Conservation (phyloP, 768 basidiomycete species). For the Ramaria rubella region DNA sequence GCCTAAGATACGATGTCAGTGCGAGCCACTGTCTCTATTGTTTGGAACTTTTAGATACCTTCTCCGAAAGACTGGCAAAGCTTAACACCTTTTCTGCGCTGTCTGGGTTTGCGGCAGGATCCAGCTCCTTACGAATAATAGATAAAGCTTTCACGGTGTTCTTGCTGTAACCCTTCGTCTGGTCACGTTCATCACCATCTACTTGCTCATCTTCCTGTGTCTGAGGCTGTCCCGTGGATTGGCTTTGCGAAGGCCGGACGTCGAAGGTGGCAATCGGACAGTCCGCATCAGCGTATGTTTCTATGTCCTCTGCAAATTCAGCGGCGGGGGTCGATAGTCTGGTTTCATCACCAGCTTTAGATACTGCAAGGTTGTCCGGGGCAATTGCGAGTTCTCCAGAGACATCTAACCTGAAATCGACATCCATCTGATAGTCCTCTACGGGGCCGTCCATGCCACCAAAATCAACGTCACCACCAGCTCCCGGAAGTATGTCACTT, state of each 20-base stretch:
- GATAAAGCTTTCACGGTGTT: slow-evolving; percentile 82
- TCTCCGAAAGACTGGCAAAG: slow-evolving; percentile 73
- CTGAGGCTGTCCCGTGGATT: slow-evolving; percentile 43
- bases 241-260: slow-evolving; percentile 42
- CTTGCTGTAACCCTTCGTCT: slow-evolving; percentile 67
- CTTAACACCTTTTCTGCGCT: slow-evolving; percentile 58
- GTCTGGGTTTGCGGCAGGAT: slow-evolving; percentile 41
- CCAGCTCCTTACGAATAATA: slow-evolving; percentile 67
- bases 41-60: slow-evolving; percentile 39
- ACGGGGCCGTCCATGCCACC: slow-evolving; percentile 47
- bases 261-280: slow-evolving; percentile 85
- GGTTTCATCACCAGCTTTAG: slow-evolving; percentile 9
- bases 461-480: slow-evolving; percentile 36
- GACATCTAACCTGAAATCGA: slow-evolving; percentile 35
- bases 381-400: slow-evolving; percentile 6
- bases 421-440: slow-evolving; percentile 70
- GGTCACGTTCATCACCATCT: slow-evolving; percentile 34
- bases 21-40: background rate
- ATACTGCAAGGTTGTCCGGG: background rate
- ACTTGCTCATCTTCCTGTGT: slow-evolving; percentile 31
- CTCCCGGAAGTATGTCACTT: slow-evolving; percentile 46
- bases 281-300: slow-evolving; percentile 57
- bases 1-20: slow-evolving; percentile 42
- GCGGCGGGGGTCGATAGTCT: slow-evolving; percentile 59
- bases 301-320: slow-evolving; percentile 55